Evolutionary conservation across 129 eudicot genomes (phyloP).

Genomic region (Flaveria robusta): DNA sequence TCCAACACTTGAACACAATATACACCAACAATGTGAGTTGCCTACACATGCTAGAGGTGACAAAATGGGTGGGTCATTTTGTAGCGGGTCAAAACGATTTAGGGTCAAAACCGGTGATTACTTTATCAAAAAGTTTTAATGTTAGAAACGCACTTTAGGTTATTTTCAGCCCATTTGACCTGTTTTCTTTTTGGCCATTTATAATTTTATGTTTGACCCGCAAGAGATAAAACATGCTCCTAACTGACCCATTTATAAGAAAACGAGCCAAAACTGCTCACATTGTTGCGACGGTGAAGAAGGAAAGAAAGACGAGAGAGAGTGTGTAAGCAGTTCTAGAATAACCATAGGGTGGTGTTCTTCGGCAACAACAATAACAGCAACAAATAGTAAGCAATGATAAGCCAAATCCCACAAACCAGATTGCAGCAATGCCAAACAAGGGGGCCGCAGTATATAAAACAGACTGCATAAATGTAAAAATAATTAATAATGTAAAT

Average conservation of each 20-base stretch:
- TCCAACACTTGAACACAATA: slow-evolving; percentile 57
- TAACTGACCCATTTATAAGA: background rate
- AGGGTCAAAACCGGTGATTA: background rate
- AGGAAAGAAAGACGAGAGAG: slow-evolving; percentile 53
- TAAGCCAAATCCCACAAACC: slow-evolving; percentile 74
- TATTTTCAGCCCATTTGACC: background rate
- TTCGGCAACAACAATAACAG: slow-evolving; percentile 51
- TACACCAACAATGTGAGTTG: background rate
- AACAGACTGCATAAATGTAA: slow-evolving; percentile 66
- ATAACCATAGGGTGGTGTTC: slow-evolving; percentile 46
- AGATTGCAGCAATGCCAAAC: slow-evolving; percentile 58
- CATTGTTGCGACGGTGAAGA: slow-evolving; percentile 72
- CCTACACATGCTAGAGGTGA: background rate
- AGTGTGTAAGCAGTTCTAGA: slow-evolving; percentile 58
- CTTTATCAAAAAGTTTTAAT: no score
- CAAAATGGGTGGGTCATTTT: background rate
- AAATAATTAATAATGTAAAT: background rate
- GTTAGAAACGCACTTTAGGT: background rate
- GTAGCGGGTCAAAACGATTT: background rate
- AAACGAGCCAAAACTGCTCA: slow-evolving; percentile 27
- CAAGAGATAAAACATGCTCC: background rate
- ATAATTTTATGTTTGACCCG: background rate
- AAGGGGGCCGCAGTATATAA: slow-evolving; percentile 65
- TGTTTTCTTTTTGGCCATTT: background rate
- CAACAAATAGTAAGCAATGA: slow-evolving; percentile 55